Percentiles rank a stretch among this genome's conserved stretches.
These are phyloP conservation scores for Populus euphratica DNA, from an alignment of 345 rosid genomes.

Conservation along the genomic window DNA sequence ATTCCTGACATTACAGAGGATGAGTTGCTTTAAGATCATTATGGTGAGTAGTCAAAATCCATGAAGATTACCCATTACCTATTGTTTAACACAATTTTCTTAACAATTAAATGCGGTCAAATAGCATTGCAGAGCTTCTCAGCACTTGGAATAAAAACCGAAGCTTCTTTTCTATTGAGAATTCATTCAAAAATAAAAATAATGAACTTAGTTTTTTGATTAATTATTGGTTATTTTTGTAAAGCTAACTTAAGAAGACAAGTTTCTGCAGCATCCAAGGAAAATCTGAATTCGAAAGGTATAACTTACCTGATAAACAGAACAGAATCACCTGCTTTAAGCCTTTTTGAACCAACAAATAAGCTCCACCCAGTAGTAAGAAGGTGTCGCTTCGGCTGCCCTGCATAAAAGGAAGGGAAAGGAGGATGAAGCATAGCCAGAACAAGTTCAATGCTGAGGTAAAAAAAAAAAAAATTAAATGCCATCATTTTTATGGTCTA, in stretches of 20 bases:
- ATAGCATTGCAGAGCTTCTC: neutral
- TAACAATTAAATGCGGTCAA: neutral
- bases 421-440: neutral
- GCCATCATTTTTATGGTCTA: neutral
- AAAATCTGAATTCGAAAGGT: neutral
- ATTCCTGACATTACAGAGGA: slow-evolving; percentile 49
- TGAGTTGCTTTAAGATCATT: neutral
- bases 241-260: neutral
- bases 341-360: slow-evolving; percentile 91
- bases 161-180: neutral
- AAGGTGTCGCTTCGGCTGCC: slow-evolving; percentile 98
- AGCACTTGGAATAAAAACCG: neutral
- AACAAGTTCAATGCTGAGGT: neutral
- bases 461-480: too few relatives aligned
- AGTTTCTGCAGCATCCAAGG: neutral
- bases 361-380: slow-evolving; percentile 98
- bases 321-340: slow-evolving; percentile 95
- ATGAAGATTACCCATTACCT: neutral
- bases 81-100: neutral
- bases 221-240: neutral
- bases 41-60: neutral
- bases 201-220: neutral
- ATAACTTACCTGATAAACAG: slow-evolving; percentile 73
- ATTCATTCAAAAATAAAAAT: neutral
- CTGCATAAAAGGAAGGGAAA: slow-evolving; percentile 39